phyloP scores from a whole-genome alignment of 2,329 filamentous ascomycete species.

The Ilyonectria mors-panacis region DNA sequence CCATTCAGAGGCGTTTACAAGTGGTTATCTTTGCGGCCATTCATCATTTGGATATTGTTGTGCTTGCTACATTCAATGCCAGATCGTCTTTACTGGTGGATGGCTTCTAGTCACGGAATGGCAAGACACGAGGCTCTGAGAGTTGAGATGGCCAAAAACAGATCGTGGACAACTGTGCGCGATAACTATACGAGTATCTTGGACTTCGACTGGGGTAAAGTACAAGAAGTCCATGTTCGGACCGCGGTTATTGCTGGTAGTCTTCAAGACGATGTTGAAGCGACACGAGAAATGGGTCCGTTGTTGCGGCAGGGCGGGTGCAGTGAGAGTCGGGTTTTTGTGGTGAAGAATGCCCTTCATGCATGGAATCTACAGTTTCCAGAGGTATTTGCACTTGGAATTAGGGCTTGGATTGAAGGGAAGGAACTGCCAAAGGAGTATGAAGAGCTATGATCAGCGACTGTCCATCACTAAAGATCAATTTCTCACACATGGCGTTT shows the following conservation, averaged over 20 bases:
- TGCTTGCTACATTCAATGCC: slow-evolving; percentile 7
- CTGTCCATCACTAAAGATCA: too few relatives aligned
- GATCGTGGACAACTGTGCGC: neutral
- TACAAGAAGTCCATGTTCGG: neutral
- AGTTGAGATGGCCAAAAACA: slow-evolving; percentile 12
- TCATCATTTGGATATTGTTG: neutral
- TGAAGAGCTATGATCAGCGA: neutral
- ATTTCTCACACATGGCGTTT: too few relatives aligned
- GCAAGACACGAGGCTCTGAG: neutral
- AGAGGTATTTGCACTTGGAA: slow-evolving; percentile 3
- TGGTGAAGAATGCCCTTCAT: slow-evolving; percentile 1
- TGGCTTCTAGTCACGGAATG: slow-evolving; percentile 10
- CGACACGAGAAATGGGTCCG: slow-evolving; percentile 7
- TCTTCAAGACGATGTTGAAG: slow-evolving; percentile 6
- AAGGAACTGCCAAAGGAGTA: slow-evolving; percentile 1
- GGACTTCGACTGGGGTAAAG: neutral
- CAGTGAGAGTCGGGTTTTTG: slow-evolving; percentile 1
- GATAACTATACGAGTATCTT: slow-evolving; percentile 4
- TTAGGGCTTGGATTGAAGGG: slow-evolving; percentile 6
- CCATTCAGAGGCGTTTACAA: neutral
- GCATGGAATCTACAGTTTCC: slow-evolving; percentile 6
- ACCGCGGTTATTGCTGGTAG: slow-evolving; percentile 3
- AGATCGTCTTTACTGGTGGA: slow-evolving; percentile 8
- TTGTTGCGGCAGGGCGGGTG: neutral
- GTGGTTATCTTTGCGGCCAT: neutral